phyloP scores from a whole-genome alignment of 2,329 filamentous ascomycete genomes.

The Claviceps fusiformis region DNA sequence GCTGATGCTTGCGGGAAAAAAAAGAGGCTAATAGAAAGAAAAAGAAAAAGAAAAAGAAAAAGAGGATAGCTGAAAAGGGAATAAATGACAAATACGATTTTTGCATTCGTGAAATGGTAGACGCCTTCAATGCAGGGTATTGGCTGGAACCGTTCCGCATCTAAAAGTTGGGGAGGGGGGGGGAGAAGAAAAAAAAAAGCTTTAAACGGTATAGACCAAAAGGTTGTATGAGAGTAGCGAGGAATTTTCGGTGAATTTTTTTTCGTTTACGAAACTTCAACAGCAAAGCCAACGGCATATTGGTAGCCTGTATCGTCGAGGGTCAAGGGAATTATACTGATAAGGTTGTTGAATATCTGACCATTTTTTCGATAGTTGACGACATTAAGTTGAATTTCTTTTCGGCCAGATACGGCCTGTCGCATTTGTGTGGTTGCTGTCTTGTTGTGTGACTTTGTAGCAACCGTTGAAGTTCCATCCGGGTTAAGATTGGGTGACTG shows the following conservation, averaged over 20 bases:
- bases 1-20: neutral
- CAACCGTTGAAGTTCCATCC: neutral
- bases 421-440: slow-evolving; percentile 44
- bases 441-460: slow-evolving; percentile 17
- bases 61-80: neutral
- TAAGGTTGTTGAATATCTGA: slow-evolving; percentile 63
- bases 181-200: neutral
- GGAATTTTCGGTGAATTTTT: neutral
- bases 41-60: neutral
- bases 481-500: slow-evolving; percentile 52
- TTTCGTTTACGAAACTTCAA: slow-evolving; percentile 39
- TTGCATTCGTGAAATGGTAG: neutral
- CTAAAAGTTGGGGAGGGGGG: neutral
- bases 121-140: neutral
- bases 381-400: slow-evolving; percentile 38
- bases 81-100: neutral
- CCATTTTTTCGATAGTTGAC: slow-evolving; percentile 77
- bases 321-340: slow-evolving; percentile 72
- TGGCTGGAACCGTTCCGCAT: neutral
- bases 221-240: neutral
- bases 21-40: neutral
- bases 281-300: slow-evolving; percentile 72
- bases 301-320: slow-evolving; percentile 52
- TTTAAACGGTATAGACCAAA: neutral
- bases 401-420: slow-evolving; percentile 27